phyloP scores from a whole-genome alignment of 331 rosid species.

The Malus hybrid region DNA sequence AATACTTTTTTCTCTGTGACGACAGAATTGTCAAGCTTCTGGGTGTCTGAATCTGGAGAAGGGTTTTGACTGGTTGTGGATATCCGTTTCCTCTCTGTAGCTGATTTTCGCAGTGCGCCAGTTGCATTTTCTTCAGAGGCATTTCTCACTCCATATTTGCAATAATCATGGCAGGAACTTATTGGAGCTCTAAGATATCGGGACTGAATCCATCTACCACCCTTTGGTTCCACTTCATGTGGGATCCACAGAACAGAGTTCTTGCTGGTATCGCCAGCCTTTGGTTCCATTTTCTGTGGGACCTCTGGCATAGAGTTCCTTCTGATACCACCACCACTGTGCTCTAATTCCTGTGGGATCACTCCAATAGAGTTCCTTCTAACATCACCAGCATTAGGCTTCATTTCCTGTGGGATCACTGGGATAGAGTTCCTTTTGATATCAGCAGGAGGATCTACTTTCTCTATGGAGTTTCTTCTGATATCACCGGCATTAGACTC shows the following conservation, averaged over 20 bases:
- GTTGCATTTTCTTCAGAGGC: conserved; percentile 35
- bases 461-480: neutral
- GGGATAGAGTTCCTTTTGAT: conserved; percentile 14
- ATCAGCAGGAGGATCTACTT: neutral
- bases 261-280: conserved; percentile 4
- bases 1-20: conserved; percentile 12
- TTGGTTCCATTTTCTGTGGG: conserved; percentile 19
- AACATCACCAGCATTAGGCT: conserved; percentile 12
- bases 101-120: conserved; percentile 20
- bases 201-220: conserved; percentile 28
- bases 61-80: conserved; percentile 6
- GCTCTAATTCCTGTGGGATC: neutral
- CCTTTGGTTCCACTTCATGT: neutral
- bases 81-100: conserved; percentile 7
- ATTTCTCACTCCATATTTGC: conserved; percentile 65
- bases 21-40: neutral
- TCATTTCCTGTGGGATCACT: conserved; percentile 12
- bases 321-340: neutral
- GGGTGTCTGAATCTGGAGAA: conserved; percentile 16
- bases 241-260: neutral
- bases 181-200: conserved; percentile 56
- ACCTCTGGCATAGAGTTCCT: conserved; percentile 5
- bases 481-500: conserved; percentile 17
- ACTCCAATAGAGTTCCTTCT: neutral
- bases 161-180: conserved; percentile 71